Evolutionary conservation across 495 filamentous ascomycete genomes (phyloP), one percentile per base, ranked within the genome.

Genomic region (Penicillium verhagenii): DNA sequence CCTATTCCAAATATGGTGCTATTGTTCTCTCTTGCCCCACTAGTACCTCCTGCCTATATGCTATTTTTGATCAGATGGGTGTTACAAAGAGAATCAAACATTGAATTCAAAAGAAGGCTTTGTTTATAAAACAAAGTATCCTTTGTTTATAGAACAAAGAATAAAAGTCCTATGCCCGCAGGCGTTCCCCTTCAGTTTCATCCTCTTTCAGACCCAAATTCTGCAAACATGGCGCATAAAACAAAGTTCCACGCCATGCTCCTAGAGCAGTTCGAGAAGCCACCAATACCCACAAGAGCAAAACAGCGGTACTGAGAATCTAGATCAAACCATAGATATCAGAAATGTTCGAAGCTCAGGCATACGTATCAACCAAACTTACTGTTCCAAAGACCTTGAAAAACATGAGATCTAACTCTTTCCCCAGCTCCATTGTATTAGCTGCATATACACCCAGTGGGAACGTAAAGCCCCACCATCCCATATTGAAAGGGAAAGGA

Each of bases 391-490:
- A 64, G 3, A 83, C 68, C 37, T 73, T 72, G 57, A 83, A 82
- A 56, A 85, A 81, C 40, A 57, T 62, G 6, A 74, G 68, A 10
- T 70, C 62, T 44, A 82, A 42, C 54, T 82, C 75, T 26, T 67
- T 52, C 1, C 70, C 79, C 7, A 84, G 56, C 19, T 67, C 57
- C 16, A 72, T 71, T 5, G 81, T 80, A 18, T 70, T 76, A 18
- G 75, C 65, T 0, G 81, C 74, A 58, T 79, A 81, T 6, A 82
- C 77, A n/a, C 79, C 80, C 18, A 83, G 59, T 0, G 82, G 81
- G 47, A 84, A 86, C 0, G 75, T 81, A 46, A 86, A 83, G 13
- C 78, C 80, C 82, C 82, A 86, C 82, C 82, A 84, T 2, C 82
- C 81, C 76, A 84, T 82, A 56, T 82, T 83, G 60, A 84, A 85